Evolutionary conservation across 108 stramenopile genomes (phyloP), one percentile per base, ranked within the genome.

Genomic region (Skeletonema grethae): DNA sequence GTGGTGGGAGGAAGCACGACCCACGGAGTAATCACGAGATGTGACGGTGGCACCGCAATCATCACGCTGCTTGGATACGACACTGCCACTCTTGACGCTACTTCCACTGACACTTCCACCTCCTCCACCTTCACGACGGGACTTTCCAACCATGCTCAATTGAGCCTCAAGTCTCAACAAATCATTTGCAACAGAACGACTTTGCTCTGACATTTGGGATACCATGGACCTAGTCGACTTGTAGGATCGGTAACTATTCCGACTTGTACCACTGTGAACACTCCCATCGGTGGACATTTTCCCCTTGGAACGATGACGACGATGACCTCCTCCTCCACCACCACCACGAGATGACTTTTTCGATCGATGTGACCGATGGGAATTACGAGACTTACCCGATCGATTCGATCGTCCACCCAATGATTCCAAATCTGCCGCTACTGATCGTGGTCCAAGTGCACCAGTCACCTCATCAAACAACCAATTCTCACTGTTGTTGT

Each of bases 191-290:
- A 95, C 94, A 57, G 77, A 80, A 20, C 91, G 87, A 67, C 87
- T 88, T 64, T 92, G 88, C 50, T 92, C 91, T 3, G 87, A 88
- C 94, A 95, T 95, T 75, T 92, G 91, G 2, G 87, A 88, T 30
- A 95, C 69, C 81, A 88, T 89, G 11, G 87, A 88, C 58, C 78
- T 84, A 7, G 94, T 95, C 3, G 91, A 88, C 28, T 85, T 79
- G 66, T 91, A 90, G 10, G 87, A 88, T 64, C 91, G 82, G n/a
- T 91, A 79, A 73, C 84, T 85, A 55, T 68, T 68, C 11, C 83
- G 76, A 41, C 85, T 86, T n/a, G 82, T 83, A n/a, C 82, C 72
- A 59, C 79, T 81, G 31, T 87, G 78, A 13, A 80, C 79, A 68
- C 82, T 84, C 5, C 72, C 83, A 57, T 68, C 83, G 50, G 79